phyloP scores from a whole-genome alignment of 2,329 filamentous ascomycete species.

The Cladosporium sp. region DNA sequence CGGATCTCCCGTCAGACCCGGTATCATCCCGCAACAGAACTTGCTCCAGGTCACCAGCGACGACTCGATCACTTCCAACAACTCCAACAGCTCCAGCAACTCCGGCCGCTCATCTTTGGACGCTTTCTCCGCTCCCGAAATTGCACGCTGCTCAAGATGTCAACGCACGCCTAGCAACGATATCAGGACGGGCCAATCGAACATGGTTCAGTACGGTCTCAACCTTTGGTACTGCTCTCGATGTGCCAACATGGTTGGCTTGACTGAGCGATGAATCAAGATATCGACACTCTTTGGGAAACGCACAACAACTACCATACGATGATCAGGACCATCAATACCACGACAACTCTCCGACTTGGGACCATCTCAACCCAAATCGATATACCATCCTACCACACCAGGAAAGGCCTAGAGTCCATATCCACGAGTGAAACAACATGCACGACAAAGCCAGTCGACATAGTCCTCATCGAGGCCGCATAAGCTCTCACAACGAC shows the following conservation, averaged over 20 bases:
- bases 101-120: conserved; percentile 18
- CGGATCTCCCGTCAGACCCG: conserved; percentile 21
- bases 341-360: too few species aligned
- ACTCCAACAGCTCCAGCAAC: conserved; percentile 14
- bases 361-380: too few species aligned
- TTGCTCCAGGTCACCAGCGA: conserved; percentile 30
- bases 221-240: conserved; percentile 35
- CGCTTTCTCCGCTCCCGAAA: conserved; percentile 19
- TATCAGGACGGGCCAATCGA: conserved; percentile 28
- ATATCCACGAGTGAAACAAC: too few species aligned
- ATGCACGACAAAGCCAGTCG: too few species aligned
- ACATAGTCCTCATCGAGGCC: too few species aligned
- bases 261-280: conserved; percentile 24
- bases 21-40: conserved; percentile 28
- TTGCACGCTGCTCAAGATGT: conserved; percentile 33
- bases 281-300: background rate
- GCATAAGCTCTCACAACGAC: too few species aligned
- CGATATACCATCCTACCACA: too few species aligned
- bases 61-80: conserved; percentile 15
- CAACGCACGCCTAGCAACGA: conserved; percentile 32
- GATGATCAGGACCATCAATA: too few species aligned
- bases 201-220: conserved; percentile 34
- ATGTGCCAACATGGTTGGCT: conserved; percentile 32
- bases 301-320: too few species aligned
- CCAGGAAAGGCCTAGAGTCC: too few species aligned